These are phyloP conservation scores for Globisporangium paddicum DNA, from an alignment of 352 stramenopile genomes.

Conservation along the genomic window DNA sequence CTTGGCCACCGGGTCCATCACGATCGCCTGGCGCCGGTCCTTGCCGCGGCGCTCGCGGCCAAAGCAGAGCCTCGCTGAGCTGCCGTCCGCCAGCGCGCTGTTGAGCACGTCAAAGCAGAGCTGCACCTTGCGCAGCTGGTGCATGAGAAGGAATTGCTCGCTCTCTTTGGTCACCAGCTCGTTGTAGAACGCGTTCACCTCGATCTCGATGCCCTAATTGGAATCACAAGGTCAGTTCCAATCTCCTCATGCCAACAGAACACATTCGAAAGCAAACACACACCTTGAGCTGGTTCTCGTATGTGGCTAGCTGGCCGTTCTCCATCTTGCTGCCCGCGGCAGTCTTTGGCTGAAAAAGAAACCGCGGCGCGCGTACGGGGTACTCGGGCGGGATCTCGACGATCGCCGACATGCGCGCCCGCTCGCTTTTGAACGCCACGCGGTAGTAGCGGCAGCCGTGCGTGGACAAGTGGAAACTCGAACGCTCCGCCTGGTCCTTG, in stretches of 20 bases:
- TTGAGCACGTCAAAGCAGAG: slow-evolving; percentile 59
- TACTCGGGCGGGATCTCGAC: slow-evolving; percentile 68
- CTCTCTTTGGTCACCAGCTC: slow-evolving; percentile 44
- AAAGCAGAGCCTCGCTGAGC: slow-evolving; percentile 37
- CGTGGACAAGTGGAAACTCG: slow-evolving; percentile 20
- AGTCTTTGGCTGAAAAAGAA: slow-evolving; percentile 50
- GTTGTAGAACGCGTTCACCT: slow-evolving; percentile 69
- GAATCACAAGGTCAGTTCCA: slow-evolving; percentile 5
- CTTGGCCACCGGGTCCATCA: slow-evolving; percentile 57
- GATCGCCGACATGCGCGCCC: slow-evolving; percentile 33
- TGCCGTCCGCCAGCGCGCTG: slow-evolving; percentile 20
- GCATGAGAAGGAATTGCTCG: slow-evolving; percentile 50
- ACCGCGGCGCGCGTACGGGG: slow-evolving; percentile 50
- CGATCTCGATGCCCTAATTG: slow-evolving; percentile 62
- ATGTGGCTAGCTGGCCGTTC: slow-evolving; percentile 26
- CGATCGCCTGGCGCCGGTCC: slow-evolving; percentile 61
- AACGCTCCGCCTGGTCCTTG: slow-evolving; percentile 19
- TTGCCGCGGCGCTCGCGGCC: slow-evolving; percentile 62
- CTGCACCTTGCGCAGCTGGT: slow-evolving; percentile 71
- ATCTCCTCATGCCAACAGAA: background rate
- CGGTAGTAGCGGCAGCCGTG: slow-evolving; percentile 50
- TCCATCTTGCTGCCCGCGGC: slow-evolving; percentile 19
- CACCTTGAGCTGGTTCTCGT: slow-evolving; percentile 68
- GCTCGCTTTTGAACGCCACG: slow-evolving; percentile 40
- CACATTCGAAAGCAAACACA: background rate